Evolutionary conservation across 2,329 filamentous ascomycete species (phyloP).

Genomic region (Cordyceps farinosa): DNA sequence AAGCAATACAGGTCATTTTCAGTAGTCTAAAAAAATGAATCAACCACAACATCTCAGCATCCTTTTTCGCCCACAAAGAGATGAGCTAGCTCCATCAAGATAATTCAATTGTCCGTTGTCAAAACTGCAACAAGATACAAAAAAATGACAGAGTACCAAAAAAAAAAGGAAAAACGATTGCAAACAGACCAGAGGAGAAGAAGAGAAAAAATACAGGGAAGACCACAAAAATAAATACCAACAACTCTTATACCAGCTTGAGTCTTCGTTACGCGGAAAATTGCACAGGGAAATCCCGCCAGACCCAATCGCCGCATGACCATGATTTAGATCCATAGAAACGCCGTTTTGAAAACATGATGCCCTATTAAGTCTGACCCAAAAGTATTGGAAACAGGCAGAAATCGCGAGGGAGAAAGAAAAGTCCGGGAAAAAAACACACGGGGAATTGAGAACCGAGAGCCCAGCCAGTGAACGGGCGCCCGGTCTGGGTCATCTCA

Average conservation of each 20-base stretch:
- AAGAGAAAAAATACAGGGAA: conserved; percentile 17
- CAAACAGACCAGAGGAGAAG: conserved; percentile 13
- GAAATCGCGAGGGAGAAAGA: conserved; percentile 3
- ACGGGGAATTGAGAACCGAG: conserved; percentile 11
- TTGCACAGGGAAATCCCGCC: conserved; percentile 27
- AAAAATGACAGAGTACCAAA: not conserved
- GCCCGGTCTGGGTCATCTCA: conserved; percentile 11
- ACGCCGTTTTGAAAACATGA: conserved; percentile 36
- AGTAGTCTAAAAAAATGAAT: conserved; percentile 2
- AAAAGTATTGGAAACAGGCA: conserved; percentile 29
- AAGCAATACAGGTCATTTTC: conserved; percentile 1
- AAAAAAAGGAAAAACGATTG: conserved; percentile 1
- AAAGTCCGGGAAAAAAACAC: conserved; percentile 5
- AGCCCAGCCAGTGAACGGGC: conserved; percentile 6
- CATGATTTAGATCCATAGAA: conserved; percentile 40
- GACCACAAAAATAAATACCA: conserved; percentile 23
- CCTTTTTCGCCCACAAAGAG: conserved; percentile 1
- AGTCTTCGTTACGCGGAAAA: conserved; percentile 21
- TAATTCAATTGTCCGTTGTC: conserved; percentile 2
- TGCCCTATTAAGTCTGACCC: conserved; percentile 38
- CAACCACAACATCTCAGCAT: conserved; percentile 3
- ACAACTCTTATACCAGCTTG: conserved; percentile 17
- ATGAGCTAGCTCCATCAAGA: conserved; percentile 17
- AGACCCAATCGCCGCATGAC: conserved; percentile 37
- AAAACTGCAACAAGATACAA: conserved; percentile 12